Evolutionary conservation across 257 asterid genomes (phyloP), one percentile per base, ranked within the genome.

Genomic region (Nicotiana paniculata): DNA sequence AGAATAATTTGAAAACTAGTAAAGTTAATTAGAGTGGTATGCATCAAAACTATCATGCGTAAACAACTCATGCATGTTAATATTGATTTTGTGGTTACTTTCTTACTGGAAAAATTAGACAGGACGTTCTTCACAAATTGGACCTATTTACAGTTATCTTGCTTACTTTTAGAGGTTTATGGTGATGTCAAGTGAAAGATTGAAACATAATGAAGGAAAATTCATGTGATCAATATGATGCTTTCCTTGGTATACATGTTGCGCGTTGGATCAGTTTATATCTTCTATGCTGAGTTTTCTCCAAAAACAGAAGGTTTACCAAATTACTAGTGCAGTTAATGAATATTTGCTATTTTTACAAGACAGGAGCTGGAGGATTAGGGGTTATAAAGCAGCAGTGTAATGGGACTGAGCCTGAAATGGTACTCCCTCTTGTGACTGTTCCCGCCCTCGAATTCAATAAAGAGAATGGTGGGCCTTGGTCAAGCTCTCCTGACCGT

Each of bases 401-500:
- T 88, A 89, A 88, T 74, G 92, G 93, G 82, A 33, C 89, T 0
- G 95, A 92, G 81, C 85, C 92, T 54, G 98, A 89, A 85, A 90
- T 87, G 84, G 82, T 88, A 62, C 95, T 92, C 24, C 95, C 99
- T n/a, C 93, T 93, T 2, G 97, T 90, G 21, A 89, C 94, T 37
- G 91, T 92, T 82, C 94, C 94, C 65, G 84, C 90, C 65, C 61
- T 92, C 0, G 95, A 86, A 79, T 93, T 88, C 88, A 86, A 85
- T 77, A 92, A 90, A 91, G 99, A 92, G 77, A 95, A 91, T 54
- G 90, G 92, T 16, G 89, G 92, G 62, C 82, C 87, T 68, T 95
- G 97, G 96, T 82, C 99, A 72, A 88, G 93, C 85, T 89, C 99
- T 84, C 93, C 98, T 17, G 97, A 91, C 77, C 88, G 93, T 59